Evolutionary conservation across 352 stramenopile species (phyloP).

Genomic region (Globisporangium nodosum): DNA sequence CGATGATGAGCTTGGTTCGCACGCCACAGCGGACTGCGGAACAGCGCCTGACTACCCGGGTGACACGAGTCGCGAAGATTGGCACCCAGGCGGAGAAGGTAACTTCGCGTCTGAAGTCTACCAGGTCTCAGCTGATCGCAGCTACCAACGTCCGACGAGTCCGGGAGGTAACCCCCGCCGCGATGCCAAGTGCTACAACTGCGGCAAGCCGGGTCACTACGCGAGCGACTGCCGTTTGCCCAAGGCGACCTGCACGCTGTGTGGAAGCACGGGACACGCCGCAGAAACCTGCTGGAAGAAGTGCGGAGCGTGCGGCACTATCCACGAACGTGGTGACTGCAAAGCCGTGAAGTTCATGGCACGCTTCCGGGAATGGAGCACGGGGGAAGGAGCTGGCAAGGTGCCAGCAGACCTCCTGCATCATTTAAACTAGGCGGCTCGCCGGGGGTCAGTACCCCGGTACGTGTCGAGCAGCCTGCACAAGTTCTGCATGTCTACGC

Average conservation of each 20-base stretch:
- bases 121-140: background rate
- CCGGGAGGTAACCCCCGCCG: no score
- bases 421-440: conserved; percentile 3
- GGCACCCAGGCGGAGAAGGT: no score
- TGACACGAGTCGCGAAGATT: no score
- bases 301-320: background rate
- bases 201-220: background rate
- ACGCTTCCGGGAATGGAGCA: background rate
- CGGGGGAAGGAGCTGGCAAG: background rate
- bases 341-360: background rate
- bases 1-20: no score
- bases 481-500: no score
- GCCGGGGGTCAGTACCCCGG: background rate
- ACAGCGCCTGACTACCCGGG: no score
- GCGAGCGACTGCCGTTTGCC: background rate
- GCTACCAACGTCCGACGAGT: no score
- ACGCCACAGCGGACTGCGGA: no score
- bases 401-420: background rate
- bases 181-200: background rate
- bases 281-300: background rate
- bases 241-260: background rate
- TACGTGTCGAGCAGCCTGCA: no score
- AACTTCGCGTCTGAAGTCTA: background rate
- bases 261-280: background rate
- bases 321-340: background rate